Conservation (phyloP, 352 stramenopile species). For the Globisporangium yorkense region DNA sequence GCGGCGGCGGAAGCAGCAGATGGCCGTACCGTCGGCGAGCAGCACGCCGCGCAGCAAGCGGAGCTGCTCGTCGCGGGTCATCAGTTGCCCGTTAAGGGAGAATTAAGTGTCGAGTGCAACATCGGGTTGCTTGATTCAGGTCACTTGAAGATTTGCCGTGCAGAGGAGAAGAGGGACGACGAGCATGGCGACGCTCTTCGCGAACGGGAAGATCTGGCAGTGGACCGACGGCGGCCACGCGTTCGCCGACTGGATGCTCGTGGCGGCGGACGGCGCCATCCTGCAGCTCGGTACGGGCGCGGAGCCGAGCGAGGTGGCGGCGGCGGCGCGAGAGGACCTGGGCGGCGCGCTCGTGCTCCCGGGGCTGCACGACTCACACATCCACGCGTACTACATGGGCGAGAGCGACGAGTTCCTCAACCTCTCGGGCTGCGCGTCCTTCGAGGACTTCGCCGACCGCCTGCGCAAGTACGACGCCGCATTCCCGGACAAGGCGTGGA, state of each 20-base stretch:
- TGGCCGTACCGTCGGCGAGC: slow-evolving; percentile 40
- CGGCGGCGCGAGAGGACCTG: slow-evolving; percentile 33
- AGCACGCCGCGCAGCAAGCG: slow-evolving; percentile 32
- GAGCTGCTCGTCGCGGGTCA: neutral
- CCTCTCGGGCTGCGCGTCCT: slow-evolving; percentile 64
- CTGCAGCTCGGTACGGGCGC: slow-evolving; percentile 23
- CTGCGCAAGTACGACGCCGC: slow-evolving; percentile 50
- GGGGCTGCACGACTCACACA: slow-evolving; percentile 85
- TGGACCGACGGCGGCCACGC: slow-evolving; percentile 19
- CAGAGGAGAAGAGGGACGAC: neutral
- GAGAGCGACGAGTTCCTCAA: slow-evolving; percentile 83
- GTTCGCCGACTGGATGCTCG: slow-evolving; percentile 54
- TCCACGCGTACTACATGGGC: slow-evolving; percentile 82
- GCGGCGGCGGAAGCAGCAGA: slow-evolving; percentile 39
- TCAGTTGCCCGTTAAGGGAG: slow-evolving; percentile 1
- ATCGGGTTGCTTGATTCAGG: neutral
- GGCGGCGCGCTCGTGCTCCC: slow-evolving; percentile 64
- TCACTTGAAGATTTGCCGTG: slow-evolving; percentile 11
- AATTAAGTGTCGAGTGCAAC: neutral
- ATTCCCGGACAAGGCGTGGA: slow-evolving; percentile 66
- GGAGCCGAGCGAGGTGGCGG: slow-evolving; percentile 7
- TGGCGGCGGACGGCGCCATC: slow-evolving; percentile 43
- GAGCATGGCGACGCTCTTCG: slow-evolving; percentile 34
- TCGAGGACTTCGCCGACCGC: slow-evolving; percentile 53
- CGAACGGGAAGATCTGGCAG: slow-evolving; percentile 74